Evolutionary conservation across 148 eudicot genomes (phyloP), one percentile per base, ranked within the genome.

Genomic region (Linanthus parryae): DNA sequence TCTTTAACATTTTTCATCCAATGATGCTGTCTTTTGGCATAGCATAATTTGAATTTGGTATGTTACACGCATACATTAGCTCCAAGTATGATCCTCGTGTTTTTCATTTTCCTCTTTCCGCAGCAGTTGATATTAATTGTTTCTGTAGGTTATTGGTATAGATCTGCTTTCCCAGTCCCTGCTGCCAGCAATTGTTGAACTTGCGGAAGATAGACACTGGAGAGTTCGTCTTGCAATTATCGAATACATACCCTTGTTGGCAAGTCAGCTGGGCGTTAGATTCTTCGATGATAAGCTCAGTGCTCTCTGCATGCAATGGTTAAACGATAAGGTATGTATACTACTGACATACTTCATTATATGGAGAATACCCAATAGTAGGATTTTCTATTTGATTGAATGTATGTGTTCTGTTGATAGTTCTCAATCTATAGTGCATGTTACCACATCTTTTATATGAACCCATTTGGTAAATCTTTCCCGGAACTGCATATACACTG

Each of bases 141-240:
- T 64, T 40, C 38, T 80, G 64, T 75, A 90, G 97, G 97, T 90
- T 48, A 86, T 90, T 67, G 97, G 97, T 52, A 90, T 90, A 33
- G 97, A 90, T 79, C 68, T 90, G 37, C 72, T 90, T 48, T 90
- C 97, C 44, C 97, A 85, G 48, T 90, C 97, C 54, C 76, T 90
- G 39, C 54, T 90, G 63, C 97, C 97, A 65, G 97, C 97, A 40
- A 90, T 90, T 52, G 97, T 90, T 61, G 97, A 90, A 75, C 95
- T 90, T 51, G 97, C 97, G 33, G 97, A 86, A 58, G 95, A 85
- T 64, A 85, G 97, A 59, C 97, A 90, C 62, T 90, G 97, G 97
- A 83, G 97, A 71, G 97, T 90, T 45, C 85, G 97, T n/a, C 82
- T 90, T 39, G 97, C 97, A 29, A 85, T 90, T 46, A 91, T 91